Evolutionary conservation across 805 yeast genomes (phyloP).

Genomic region (Saturnispora diversa): DNA sequence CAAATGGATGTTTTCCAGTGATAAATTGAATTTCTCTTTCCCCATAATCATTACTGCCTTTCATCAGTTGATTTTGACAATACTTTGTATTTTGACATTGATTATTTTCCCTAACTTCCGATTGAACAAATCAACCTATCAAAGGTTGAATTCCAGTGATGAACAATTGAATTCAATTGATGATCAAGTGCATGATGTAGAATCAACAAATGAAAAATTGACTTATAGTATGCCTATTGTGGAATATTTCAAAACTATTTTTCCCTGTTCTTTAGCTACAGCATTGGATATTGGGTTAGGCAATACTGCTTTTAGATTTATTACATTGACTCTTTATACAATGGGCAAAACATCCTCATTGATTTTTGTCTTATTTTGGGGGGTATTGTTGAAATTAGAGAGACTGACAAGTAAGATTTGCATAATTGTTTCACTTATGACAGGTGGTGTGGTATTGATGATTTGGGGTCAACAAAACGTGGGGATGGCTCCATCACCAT

Average conservation of each 20-base stretch:
- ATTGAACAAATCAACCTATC: constrained; percentile 24
- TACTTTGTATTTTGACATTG: constrained; percentile 42
- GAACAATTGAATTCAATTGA: not conserved
- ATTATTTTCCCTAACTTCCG: constrained; percentile 41
- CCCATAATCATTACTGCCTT: constrained; percentile 80
- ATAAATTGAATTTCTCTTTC: constrained; percentile 66
- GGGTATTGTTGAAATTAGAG: constrained; percentile 75
- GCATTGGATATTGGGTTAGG: constrained; percentile 94
- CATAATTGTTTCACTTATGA: constrained; percentile 69
- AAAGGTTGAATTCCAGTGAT: not conserved
- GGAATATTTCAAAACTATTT: constrained; percentile 44
- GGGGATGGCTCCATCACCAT: too few species aligned
- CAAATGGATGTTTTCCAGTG: constrained; percentile 90
- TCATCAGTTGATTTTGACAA: constrained; percentile 69
- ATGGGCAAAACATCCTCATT: constrained; percentile 87
- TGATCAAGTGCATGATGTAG: constrained; percentile 9
- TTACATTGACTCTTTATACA: constrained; percentile 79
- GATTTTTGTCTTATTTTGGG: constrained; percentile 83
- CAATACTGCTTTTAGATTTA: constrained; percentile 70
- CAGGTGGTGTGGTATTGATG: constrained; percentile 82
- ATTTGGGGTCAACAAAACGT: constrained; percentile 44
- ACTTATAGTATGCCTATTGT: constrained; percentile 26
- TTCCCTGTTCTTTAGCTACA: constrained; percentile 82
- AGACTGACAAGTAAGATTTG: constrained; percentile 58
- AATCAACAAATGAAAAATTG: constrained; percentile 1